Evolutionary conservation across 139 green algal genomes (phyloP), one percentile per base, ranked within the genome.

Genomic region (Tetradesmus obliquus): DNA sequence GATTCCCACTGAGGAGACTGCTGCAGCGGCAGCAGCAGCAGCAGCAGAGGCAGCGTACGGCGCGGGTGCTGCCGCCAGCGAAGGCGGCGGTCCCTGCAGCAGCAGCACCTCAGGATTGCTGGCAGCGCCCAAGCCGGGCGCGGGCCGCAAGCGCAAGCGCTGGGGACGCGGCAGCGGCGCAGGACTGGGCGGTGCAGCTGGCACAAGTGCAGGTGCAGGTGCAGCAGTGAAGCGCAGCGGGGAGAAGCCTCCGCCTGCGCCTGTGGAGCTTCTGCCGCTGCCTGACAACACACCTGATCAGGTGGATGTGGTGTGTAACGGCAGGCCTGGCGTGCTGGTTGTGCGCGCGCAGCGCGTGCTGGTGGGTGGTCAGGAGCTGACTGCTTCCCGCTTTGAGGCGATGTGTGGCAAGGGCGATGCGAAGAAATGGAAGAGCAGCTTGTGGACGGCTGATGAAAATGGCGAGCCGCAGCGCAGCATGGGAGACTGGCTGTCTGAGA

Each of bases 381-480:
- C 94, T 6, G 94, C 96, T 22, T 95, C 93, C 6, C 87, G 90
- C 60, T 98, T 98, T 92, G 96, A 98, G 96, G 83, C 94, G 79
- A 20, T 98, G 20, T 97, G 95, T 79, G 97, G 97, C 53, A 96
- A 95, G 91, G 96, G 93, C 0, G 95, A 97, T 17, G 96, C 97
- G 76, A 99, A 98, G 93, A 99, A 99, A 93, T 99, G 97, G 97
- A 98, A 98, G 95, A 92, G 60, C 79, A 97, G 94, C 87, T 76
- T 99, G 12, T 98, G 92, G 93, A 2, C 90, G 3, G 86, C 62
- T 15, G 87, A 90, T 20, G 72, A 19, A 51, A 72, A 87, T 5
- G 93, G 91, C 1, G 51, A 74, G 69, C 69, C 79, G 2, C 82
- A 91, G 17, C 20, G 85, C 10, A 90, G 93, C 82, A 96, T 98